Evolutionary conservation across 257 asterid species (phyloP).

Genomic region (Scutellaria baicalensis): DNA sequence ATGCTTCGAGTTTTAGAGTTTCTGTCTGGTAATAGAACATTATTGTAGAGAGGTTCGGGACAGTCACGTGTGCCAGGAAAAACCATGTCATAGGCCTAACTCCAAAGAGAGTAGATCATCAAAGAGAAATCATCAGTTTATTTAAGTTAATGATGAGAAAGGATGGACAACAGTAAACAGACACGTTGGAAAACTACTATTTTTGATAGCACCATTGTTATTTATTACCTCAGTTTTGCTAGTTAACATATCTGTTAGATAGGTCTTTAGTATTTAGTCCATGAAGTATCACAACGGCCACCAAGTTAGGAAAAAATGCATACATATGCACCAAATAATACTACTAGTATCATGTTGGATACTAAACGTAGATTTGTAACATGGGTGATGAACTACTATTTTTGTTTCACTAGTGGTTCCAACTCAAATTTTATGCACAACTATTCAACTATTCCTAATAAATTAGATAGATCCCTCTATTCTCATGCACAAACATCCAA

Average conservation of each 20-base stretch:
- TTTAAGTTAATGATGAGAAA: background rate
- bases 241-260: background rate
- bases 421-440: no score
- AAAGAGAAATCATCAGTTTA: slow-evolving; percentile 18
- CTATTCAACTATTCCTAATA: background rate
- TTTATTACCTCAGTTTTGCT: background rate
- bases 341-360: no score
- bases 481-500: slow-evolving; percentile 3
- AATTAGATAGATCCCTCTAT: background rate
- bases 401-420: no score
- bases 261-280: background rate
- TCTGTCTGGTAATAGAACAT: slow-evolving; percentile 98
- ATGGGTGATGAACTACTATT: no score
- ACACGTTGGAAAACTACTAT: background rate
- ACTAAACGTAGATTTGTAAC: no score
- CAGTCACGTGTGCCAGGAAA: slow-evolving; percentile 81
- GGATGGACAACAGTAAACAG: background rate
- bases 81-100: slow-evolving; percentile 96
- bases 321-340: no score
- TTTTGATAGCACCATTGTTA: background rate
- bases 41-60: slow-evolving; percentile 76
- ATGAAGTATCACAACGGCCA: background rate
- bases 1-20: slow-evolving; percentile 66
- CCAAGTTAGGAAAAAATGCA: no score
- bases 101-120: slow-evolving; percentile 24